These are phyloP conservation scores for Globisporangium paroecandrum DNA, from an alignment of 352 stramenopile species.

Conservation along the genomic window DNA sequence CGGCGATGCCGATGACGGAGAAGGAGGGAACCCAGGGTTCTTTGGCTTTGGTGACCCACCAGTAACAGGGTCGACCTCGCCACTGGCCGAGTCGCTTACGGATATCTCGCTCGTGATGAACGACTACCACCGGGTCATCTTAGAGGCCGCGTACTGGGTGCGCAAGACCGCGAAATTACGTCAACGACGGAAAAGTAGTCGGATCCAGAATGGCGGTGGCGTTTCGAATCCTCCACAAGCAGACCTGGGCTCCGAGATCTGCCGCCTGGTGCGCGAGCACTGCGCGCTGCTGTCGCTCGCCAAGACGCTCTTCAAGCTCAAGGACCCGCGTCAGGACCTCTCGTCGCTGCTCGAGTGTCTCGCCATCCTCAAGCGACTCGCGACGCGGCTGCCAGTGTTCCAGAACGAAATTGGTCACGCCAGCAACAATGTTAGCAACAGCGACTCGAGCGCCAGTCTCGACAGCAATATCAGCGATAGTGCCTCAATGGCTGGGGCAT, in stretches of 20 bases:
- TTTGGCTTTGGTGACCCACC: neutral
- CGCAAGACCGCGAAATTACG: constrained; percentile 31
- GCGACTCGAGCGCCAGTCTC: constrained; percentile 21
- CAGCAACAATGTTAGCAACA: constrained; percentile 10
- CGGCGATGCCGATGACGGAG: constrained; percentile 6
- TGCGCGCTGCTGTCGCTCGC: constrained; percentile 49
- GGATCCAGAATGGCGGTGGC: neutral
- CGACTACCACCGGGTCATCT: constrained; percentile 64
- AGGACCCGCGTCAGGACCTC: constrained; percentile 48
- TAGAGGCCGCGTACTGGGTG: constrained; percentile 46
- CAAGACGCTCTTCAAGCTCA: constrained; percentile 45
- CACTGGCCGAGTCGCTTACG: constrained; percentile 53
- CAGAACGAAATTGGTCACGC: neutral
- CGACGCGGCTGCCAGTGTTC: constrained; percentile 30
- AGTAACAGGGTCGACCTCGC: neutral
- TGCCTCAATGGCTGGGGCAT: constrained; percentile 8
- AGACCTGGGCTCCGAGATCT: constrained; percentile 49
- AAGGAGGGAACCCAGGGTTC: neutral
- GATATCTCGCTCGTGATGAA: constrained; percentile 78
- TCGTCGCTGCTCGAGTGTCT: constrained; percentile 49
- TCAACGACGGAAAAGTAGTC: neutral
- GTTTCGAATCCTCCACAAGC: neutral
- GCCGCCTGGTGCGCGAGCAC: constrained; percentile 48
- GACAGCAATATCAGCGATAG: constrained; percentile 10
- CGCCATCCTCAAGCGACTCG: constrained; percentile 43